A percentile compares a stretch with the other conserved stretches of the same genome.
Evolutionary conservation across 331 rosid species (phyloP).

Genomic region (Erythrophleum ivorense): DNA sequence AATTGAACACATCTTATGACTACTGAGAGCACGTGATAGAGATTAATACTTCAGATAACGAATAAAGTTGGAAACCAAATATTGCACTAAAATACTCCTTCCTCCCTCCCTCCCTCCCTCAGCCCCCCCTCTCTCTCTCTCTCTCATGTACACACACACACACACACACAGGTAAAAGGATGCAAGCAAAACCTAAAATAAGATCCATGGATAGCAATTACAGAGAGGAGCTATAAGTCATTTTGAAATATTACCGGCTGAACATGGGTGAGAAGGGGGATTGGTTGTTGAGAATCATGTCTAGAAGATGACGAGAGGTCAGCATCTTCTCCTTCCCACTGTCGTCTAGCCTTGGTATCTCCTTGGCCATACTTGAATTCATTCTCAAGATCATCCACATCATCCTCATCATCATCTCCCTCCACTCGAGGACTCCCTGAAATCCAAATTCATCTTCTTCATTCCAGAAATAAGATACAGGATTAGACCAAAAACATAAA

Average conservation of each 20-base stretch:
- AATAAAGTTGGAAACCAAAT: constrained; percentile 5
- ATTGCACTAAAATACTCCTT: not conserved
- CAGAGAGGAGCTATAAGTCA: not conserved
- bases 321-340: constrained; percentile 79
- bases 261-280: constrained; percentile 85
- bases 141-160: not conserved
- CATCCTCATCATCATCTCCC: constrained; percentile 95
- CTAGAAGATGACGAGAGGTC: constrained; percentile 84
- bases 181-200: constrained; percentile 14
- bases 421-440: constrained; percentile 95
- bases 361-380: constrained; percentile 74
- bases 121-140: not conserved
- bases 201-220: not conserved
- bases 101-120: too few relatives aligned
- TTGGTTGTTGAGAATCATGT: constrained; percentile 84
- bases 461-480: constrained; percentile 9
- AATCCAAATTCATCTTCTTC: constrained; percentile 38
- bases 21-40: not conserved
- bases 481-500: not conserved
- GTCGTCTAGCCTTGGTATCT: constrained; percentile 60
- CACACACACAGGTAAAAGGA: not conserved
- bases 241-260: constrained; percentile 60
- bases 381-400: constrained; percentile 84
- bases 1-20: not conserved
- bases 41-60: not conserved